Evolutionary conservation across 176 grass and related monocot species (phyloP), one percentile per base, ranked within the genome.

Genomic region (Oryza glumipatula): DNA sequence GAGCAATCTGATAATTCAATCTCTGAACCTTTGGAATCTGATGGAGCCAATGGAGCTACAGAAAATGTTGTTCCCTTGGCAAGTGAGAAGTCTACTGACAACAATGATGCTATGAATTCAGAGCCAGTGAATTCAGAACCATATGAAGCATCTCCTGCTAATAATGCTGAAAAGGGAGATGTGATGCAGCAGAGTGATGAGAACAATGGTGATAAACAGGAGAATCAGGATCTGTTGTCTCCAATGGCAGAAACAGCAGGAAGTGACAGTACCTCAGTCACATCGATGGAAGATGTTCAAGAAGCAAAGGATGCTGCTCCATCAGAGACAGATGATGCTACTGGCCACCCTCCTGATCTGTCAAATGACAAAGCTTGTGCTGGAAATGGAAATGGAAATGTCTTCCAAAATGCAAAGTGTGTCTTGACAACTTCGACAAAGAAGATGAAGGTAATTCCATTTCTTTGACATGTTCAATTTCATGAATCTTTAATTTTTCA

Each of bases 401-500:
- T 83, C 12, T 78, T 75, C 49, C 30, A 81, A 15, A 84, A 74
- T 39, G 80, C 79, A 35, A 84, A 84, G 73, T 56, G 38, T 4
- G 65, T 73, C 15, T 58, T 86, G 67, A 74, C 21, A 60, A 88
- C 73, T 66, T 70, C 58, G 7, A 68, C 60, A 0, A 92, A 92
- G 85, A 92, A 83, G 77, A 68, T 43, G 66, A 84, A 93, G 73
- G 89, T 85, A 74, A 70, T 79, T 70, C 10, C 12, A 17, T 45
- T 41, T 73, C 6, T 26, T 81, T 6, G 11, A 63, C 6, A 12
- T 38, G 22, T 56, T 41, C 2, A 22, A 23, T 44, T 80, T 5
- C 44, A 49, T 65, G 35, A 23, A 45, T 66, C 26, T 66, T 65
- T 22, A 65, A 22, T 38, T 74, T 13, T 65, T 48, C n/a, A 6